A percentile compares a stretch with the other conserved stretches of the same genome.
phyloP scores from a whole-genome alignment of 176 grass and related monocot species.

The Themeda triandra region DNA sequence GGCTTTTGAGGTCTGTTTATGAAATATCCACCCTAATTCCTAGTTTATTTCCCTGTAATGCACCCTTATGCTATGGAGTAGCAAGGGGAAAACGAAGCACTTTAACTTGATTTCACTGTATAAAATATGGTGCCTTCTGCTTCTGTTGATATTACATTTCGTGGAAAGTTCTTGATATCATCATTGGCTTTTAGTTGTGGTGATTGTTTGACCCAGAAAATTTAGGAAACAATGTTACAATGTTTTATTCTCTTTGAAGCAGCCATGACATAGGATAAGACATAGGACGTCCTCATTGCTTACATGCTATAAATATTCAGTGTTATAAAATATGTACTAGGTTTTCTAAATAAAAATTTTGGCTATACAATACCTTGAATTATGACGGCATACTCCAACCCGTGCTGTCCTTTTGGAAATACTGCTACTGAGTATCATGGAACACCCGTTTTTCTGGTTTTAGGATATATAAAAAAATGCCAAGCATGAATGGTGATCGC shows the following conservation, averaged over 20 bases:
- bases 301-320: not conserved
- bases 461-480: not conserved
- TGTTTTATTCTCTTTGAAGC: too few relatives aligned
- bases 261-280: too few relatives aligned
- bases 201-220: not conserved
- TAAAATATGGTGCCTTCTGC: too few relatives aligned
- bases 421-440: not conserved
- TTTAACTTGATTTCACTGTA: too few relatives aligned
- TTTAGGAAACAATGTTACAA: too few relatives aligned
- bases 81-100: too few relatives aligned
- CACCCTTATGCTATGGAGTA: too few relatives aligned
- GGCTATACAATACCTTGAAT: not conserved
- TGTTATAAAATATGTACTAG: not conserved
- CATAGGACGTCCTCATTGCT: not conserved
- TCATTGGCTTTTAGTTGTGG: too few relatives aligned
- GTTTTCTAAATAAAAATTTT: not conserved
- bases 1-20: conserved; percentile 42
- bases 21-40: not conserved
- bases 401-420: not conserved
- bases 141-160: not conserved
- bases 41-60: too few relatives aligned
- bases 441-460: not conserved
- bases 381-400: not conserved
- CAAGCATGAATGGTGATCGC: not conserved
- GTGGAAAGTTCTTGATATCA: not conserved